Conservation (phyloP, 2,329 filamentous ascomycete species). For the Remersonia thermophila region DNA sequence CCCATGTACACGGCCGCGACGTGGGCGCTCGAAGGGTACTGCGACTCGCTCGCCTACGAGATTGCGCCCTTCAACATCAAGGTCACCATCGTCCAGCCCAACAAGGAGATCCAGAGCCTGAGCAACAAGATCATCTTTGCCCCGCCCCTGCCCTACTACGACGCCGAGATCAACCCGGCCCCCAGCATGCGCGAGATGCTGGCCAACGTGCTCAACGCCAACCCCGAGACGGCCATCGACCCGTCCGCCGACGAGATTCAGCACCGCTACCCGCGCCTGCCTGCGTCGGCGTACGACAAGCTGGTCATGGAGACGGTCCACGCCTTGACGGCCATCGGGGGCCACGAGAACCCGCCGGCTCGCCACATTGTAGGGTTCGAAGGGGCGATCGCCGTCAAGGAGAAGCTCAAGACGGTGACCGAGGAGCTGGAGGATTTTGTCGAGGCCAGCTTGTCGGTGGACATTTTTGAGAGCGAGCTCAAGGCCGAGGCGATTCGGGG, state of each 20-base stretch:
- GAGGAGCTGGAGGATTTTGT: slow-evolving; percentile 96
- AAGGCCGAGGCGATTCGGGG: slow-evolving; percentile 32
- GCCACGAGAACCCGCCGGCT: slow-evolving; percentile 89
- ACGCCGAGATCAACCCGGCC: slow-evolving; percentile 57
- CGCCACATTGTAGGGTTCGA: slow-evolving; percentile 89
- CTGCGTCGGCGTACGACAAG: slow-evolving; percentile 53
- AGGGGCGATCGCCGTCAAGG: slow-evolving; percentile 76
- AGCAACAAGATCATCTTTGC: slow-evolving; percentile 80
- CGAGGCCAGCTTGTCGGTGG: slow-evolving; percentile 74
- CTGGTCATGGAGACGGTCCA: slow-evolving; percentile 83
- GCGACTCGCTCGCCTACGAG: slow-evolving; percentile 90
- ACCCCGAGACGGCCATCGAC: slow-evolving; percentile 51
- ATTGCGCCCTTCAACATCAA: slow-evolving; percentile 95
- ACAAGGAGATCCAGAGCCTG: slow-evolving; percentile 79
- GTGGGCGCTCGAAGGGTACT: slow-evolving; percentile 93
- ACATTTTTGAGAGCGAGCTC: slow-evolving; percentile 52
- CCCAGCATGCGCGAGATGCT: slow-evolving; percentile 77
- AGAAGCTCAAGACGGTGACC: slow-evolving; percentile 91
- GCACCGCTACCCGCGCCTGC: slow-evolving; percentile 63
- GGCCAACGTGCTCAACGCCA: slow-evolving; percentile 61
- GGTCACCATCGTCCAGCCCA: slow-evolving; percentile 89
- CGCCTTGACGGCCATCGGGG: slow-evolving; percentile 81
- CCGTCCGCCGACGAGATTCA: slow-evolving; percentile 33
- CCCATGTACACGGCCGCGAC: slow-evolving; percentile 84
- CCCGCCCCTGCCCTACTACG: slow-evolving; percentile 56